Percentiles rank a stretch among this genome's conserved stretches.
phyloP scores from a whole-genome alignment of 331 rosid genomes.

The Cydonia oblonga region DNA sequence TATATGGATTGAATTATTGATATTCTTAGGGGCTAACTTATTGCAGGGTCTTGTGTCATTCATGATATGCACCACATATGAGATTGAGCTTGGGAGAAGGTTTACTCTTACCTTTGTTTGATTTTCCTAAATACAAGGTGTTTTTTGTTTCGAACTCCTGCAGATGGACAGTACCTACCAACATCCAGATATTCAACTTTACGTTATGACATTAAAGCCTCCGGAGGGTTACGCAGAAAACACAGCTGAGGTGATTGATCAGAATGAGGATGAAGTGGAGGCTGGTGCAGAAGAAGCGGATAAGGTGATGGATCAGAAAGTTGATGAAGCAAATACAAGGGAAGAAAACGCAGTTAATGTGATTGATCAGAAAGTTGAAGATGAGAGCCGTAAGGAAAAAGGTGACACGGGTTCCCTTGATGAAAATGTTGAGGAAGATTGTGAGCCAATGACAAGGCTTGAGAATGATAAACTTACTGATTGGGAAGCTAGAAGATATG shows the following conservation, averaged over 20 bases:
- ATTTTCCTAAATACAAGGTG: no score
- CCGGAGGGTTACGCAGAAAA: constrained; percentile 20
- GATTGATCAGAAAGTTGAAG: constrained; percentile 19
- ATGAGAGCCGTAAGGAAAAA: constrained; percentile 15
- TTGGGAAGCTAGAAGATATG: constrained; percentile 84
- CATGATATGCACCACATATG: background rate
- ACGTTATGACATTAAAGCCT: constrained; percentile 45
- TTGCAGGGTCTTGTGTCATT: background rate
- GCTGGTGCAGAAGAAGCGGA: background rate
- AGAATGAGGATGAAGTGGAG: constrained; percentile 16
- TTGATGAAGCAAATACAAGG: constrained; percentile 15
- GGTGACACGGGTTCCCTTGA: constrained; percentile 13
- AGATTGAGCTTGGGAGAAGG: background rate
- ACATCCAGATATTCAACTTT: constrained; percentile 84
- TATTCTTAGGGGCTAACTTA: background rate
- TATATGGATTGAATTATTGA: background rate
- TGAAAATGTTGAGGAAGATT: constrained; percentile 24
- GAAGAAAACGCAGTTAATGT: constrained; percentile 11
- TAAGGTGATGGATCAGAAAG: constrained; percentile 13
- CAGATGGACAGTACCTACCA: constrained; percentile 92
- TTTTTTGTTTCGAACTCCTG: background rate
- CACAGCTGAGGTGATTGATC: constrained; percentile 7
- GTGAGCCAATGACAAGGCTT: constrained; percentile 15
- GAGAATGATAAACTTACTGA: constrained; percentile 39
- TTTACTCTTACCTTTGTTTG: no score